phyloP scores from a whole-genome alignment of 2,329 filamentous ascomycete genomes.

The Calonectria hongkongensis region DNA sequence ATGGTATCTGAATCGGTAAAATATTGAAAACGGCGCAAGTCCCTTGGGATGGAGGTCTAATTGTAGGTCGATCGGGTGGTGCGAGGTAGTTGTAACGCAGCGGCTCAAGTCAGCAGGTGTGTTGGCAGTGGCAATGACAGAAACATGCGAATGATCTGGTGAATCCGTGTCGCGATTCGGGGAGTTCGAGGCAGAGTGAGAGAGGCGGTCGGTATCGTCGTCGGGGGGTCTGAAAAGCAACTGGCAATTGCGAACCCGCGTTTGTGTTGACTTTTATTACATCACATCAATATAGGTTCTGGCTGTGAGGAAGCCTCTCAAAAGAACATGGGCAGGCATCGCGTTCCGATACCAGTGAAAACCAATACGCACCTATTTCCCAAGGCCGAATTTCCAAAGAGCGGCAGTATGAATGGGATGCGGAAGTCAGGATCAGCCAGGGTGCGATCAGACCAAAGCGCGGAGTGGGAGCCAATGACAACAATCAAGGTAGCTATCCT shows the following conservation, averaged over 20 bases:
- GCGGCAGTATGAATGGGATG: neutral
- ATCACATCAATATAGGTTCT: constrained; percentile 11
- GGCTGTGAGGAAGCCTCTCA: neutral
- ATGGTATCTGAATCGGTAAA: constrained; percentile 22
- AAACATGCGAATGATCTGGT: constrained; percentile 4
- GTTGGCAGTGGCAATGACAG: constrained; percentile 4
- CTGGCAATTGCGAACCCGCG: constrained; percentile 27
- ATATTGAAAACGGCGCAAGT: constrained; percentile 10
- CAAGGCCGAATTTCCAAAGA: neutral
- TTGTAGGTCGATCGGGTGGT: neutral
- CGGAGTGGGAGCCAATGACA: constrained; percentile 22
- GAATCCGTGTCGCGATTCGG: constrained; percentile 7
- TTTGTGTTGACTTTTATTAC: constrained; percentile 7
- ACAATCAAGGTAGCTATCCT: constrained; percentile 18
- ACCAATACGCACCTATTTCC: neutral
- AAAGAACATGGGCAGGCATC: neutral
- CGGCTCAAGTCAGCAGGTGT: constrained; percentile 8
- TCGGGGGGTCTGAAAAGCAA: constrained; percentile 22
- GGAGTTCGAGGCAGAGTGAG: neutral
- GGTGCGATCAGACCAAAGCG: constrained; percentile 1
- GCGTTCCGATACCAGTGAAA: neutral
- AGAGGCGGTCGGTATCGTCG: neutral
- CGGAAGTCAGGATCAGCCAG: neutral
- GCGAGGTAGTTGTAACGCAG: neutral
- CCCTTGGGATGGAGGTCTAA: constrained; percentile 3